phyloP scores from a whole-genome alignment of 352 stramenopile genomes.

The Globisporangium rhizosaccharum region DNA sequence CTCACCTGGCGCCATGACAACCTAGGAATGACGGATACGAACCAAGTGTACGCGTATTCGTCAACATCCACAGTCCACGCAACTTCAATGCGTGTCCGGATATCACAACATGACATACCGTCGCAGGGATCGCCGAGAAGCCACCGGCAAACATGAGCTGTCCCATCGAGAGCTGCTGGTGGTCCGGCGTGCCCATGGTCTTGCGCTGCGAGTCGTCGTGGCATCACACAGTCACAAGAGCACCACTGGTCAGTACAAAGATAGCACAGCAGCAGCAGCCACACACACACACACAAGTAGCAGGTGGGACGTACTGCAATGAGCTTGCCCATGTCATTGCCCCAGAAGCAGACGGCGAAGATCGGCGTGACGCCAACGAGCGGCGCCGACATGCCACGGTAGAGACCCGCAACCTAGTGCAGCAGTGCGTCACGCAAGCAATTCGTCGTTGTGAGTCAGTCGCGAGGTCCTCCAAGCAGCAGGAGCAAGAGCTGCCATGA shows the following conservation, averaged over 20 bases:
- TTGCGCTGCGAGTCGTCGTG: constrained; percentile 38
- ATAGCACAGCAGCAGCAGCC: neutral
- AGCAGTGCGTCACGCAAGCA: constrained; percentile 6
- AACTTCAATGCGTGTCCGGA: neutral
- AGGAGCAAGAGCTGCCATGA: neutral
- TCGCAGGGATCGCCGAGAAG: constrained; percentile 87
- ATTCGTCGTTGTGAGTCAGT: neutral
- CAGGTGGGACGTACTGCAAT: constrained; percentile 59
- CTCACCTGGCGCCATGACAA: constrained; percentile 94
- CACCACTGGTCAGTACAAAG: constrained; percentile 1
- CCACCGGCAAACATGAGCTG: constrained; percentile 89
- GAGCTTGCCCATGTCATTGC: constrained; percentile 95
- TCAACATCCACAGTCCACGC: neutral
- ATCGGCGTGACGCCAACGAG: constrained; percentile 94
- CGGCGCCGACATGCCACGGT: constrained; percentile 94
- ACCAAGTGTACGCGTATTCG: constrained; percentile 1
- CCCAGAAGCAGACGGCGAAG: constrained; percentile 97
- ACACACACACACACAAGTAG: neutral
- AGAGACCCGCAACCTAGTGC: constrained; percentile 72
- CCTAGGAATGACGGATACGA: constrained; percentile 8
- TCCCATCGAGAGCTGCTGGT: constrained; percentile 60
- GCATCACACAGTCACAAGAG: neutral
- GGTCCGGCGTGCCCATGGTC: constrained; percentile 44
- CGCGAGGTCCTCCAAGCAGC: neutral
- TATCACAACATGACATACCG: constrained; percentile 7